These are phyloP conservation scores for Solanum gandarillasii DNA, from an alignment of 257 asterid species.

Conservation along the genomic window DNA sequence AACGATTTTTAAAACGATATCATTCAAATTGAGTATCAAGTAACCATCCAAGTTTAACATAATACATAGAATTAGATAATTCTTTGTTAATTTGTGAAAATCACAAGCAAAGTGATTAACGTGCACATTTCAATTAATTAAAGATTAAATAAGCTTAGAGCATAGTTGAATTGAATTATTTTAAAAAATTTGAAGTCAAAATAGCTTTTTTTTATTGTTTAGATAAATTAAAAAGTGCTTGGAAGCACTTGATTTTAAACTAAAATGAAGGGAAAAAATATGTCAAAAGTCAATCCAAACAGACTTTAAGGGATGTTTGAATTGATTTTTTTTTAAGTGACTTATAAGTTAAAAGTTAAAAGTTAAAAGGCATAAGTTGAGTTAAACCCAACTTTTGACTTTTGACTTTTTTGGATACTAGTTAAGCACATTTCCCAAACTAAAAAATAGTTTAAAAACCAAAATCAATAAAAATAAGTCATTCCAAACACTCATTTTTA, in stretches of 20 bases:
- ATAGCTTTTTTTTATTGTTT: too few species aligned
- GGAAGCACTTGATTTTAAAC: not conserved
- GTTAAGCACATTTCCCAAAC: not conserved
- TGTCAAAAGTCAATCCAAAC: not conserved
- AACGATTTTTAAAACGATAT: not conserved
- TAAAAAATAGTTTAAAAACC: too few species aligned
- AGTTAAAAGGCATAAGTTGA: too few species aligned
- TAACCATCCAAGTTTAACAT: not conserved
- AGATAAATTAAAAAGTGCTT: not conserved
- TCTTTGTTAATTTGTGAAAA: not conserved
- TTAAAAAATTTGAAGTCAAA: accelerated
- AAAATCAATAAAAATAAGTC: too few species aligned
- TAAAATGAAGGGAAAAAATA: accelerated
- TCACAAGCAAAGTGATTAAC: not conserved
- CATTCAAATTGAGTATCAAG: not conserved
- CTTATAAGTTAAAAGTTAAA: too few species aligned
- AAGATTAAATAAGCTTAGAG: not conserved
- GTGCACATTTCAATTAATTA: not conserved
- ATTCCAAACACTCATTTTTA: too few species aligned
- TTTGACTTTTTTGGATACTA: too few species aligned
- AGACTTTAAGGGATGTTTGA: accelerated
- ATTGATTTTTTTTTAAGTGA: too few species aligned
- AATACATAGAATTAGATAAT: not conserved
- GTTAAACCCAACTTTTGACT: too few species aligned
- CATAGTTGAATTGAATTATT: not conserved